These are phyloP conservation scores for Daucus carota DNA, from an alignment of 129 eudicot genomes.

Conservation along the genomic window DH1_v3.0 NC_030382.2:42725501-42726000, in stretches of 20 bases:
- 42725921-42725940: conserved; percentile 25
- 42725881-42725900: conserved; percentile 77
- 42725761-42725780: not conserved
- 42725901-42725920: conserved; percentile 39
- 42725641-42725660: not conserved
- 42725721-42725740: not conserved
- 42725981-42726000: conserved; percentile 52
- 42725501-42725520: not conserved
- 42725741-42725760: not conserved
- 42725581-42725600: not conserved
- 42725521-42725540: not conserved
- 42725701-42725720: not conserved
- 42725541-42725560: not conserved
- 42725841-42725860: conserved; percentile 78
- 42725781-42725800: not conserved
- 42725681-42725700: not conserved
- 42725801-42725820: not conserved
- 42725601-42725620: not conserved
- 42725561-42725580: not conserved
- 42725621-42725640: not conserved
- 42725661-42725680: not conserved
- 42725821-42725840: conserved; percentile 53
- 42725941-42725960: conserved; percentile 51
- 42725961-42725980: conserved; percentile 55
- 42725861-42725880: conserved; percentile 81